Evolutionary conservation across 139 green algal genomes (phyloP), one percentile per base, ranked within the genome.

Genomic region (Haematococcus sp.): DNA sequence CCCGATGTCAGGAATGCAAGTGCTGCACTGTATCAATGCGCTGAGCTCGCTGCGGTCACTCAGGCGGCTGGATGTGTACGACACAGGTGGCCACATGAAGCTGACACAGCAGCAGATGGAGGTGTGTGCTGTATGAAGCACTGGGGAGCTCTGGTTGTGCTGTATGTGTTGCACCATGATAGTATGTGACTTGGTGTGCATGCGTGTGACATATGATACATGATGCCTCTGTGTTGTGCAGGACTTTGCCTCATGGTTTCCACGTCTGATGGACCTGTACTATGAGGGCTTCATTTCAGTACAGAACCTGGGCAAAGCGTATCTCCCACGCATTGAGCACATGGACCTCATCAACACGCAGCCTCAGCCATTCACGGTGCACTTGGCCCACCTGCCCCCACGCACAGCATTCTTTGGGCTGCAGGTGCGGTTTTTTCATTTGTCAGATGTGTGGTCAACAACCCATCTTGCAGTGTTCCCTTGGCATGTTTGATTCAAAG

Each of bases 321-420:
- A 28, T 2, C 30, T 65, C 58, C 28, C 28, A 30, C 23, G 25
- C 11, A 22, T 65, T 9, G 58, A 65, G 58, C 58, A 65, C 25
- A 65, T 65, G 58, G 58, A 65, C 25, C 58, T 65, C 58, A 65
- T 65, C 25, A 65, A 65, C 58, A 65, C 25, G 9, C 23, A 40
- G 3, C 58, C 23, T 4, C 28, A 28, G 11, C 58, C 58, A 22
- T 65, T 65, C 58, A 22, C 33, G 58, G 58, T 34, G 23, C 33
- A 65, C 11, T 34, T 65, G 28, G 58, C n/a, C n/a, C 58, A 65
- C n/a, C 25, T 65, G 11, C 58, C 58, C 25, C 58, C 58, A 3
- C 58, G 58, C 25, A 28, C 30, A 3, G 30, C 30, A 16, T 65
- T 65, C 25, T 30, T 65, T 22, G 58, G 58, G 23, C 28, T 65